Base-by-base conservation (phyloP, 148 eudicot genomes). In the Polygonum maritimum region DNA sequence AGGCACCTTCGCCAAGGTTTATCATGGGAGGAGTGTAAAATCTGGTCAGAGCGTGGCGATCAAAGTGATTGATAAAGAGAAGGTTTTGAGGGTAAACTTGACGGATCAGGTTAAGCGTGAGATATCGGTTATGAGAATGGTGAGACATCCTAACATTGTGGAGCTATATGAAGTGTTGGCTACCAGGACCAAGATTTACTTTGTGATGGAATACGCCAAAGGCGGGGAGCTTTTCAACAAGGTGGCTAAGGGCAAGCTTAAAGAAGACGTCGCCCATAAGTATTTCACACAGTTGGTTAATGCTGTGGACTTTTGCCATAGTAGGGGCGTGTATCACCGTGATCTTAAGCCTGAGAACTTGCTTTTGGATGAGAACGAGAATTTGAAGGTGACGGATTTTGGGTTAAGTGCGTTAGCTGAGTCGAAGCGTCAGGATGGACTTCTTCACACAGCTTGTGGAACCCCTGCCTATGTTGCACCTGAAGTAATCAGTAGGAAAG, bases 381-480 rank as follows among this genome's bases (percentile, higher is more conserved):
- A 86, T 80, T 63, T 92, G 74, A 92, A 92, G 80, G 86, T 92
- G 67, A 85, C 92, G 4, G 97, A 92, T 81, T 92, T 92, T 49
- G 97, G 97, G 16, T 78, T 92, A 75, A 92, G 97, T 65, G 94
- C 94, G 13, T 76, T 92, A 10, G 86, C 90, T 15, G 89, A 92
- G 5, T 87, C 88, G 1, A 92, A 85, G 72, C 86, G 82, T 74
- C 88, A 84, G 79, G 97, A 92, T 79, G 97, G 94, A 52, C 85
- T 89, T 41, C 89, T 92, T 33, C 94, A 92, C 76, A 92, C 97
- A 7, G 83, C 87, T 44, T 89, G 94, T 82, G 97, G 97, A n/a
- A 89, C 97, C 40, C 97, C 97, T 65, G 97, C 93, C 2, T 91
- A 91, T 78, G 97, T 91, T 49, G 93, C 97, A 41, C 97, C 97